Evolutionary conservation across 305 asterid species (phyloP).

Genomic region (Ilex paraguariensis): DNA sequence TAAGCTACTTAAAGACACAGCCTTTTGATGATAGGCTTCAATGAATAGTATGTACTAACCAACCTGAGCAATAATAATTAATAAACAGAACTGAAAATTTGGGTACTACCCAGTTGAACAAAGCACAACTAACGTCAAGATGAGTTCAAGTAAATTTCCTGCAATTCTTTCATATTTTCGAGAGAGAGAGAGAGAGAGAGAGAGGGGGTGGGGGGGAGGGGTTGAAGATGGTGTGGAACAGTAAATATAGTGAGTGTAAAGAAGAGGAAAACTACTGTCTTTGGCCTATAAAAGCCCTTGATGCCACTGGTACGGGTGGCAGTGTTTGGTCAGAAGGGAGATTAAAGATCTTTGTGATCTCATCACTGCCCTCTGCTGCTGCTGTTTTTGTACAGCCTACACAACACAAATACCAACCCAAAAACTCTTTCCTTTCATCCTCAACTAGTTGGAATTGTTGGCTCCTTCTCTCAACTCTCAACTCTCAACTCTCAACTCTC

Average conservation of each 20-base stretch:
- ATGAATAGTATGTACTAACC: constrained; percentile 13
- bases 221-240: constrained; percentile 10
- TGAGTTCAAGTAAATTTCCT: constrained; percentile 3
- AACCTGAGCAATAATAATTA: constrained; percentile 3
- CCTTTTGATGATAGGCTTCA: constrained; percentile 27
- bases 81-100: constrained; percentile 8
- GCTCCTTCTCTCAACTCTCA: too few relatives aligned
- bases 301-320: constrained; percentile 55
- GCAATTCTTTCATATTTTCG: constrained; percentile 2
- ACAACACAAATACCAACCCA: constrained; percentile 31
- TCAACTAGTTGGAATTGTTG: too few relatives aligned
- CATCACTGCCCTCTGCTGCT: constrained; percentile 37
- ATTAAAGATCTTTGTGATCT: constrained; percentile 54
- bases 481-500: too few relatives aligned
- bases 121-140: constrained; percentile 11
- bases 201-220: not conserved
- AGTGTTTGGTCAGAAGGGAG: constrained; percentile 78
- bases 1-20: constrained; percentile 14
- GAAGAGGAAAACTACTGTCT: constrained; percentile 5
- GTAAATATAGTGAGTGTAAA: constrained; percentile 6
- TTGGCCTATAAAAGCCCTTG: constrained; percentile 30
- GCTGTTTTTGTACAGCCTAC: constrained; percentile 47
- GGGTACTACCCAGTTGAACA: constrained; percentile 11
- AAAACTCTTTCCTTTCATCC: constrained; percentile 9
- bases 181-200: not conserved